Percentiles rank a stretch among this genome's conserved stretches.
Conservation (phyloP, 2,329 filamentous ascomycete genomes). For the Fusarium sp. region DNA sequence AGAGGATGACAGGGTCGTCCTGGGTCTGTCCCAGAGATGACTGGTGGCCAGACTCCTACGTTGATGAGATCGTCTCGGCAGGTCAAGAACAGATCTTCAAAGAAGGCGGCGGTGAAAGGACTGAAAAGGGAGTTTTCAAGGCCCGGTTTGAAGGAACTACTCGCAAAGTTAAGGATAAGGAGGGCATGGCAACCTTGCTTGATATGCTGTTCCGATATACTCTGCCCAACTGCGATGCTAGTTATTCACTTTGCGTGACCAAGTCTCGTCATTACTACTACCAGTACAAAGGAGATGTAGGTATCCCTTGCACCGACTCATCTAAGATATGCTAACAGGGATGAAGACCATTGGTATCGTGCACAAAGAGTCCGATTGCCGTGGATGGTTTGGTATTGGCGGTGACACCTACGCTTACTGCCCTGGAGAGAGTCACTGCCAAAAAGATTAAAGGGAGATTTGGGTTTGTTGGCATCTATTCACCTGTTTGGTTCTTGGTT, state of each 20-base stretch:
- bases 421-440: neutral
- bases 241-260: too few relatives aligned
- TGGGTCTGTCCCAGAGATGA: neutral
- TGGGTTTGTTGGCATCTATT: neutral
- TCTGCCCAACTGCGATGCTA: neutral
- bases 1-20: too few relatives aligned
- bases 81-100: slow-evolving; percentile 6
- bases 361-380: neutral
- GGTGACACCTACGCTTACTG: neutral
- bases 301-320: neutral
- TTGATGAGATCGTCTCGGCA: neutral
- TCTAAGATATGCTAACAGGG: neutral
- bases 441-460: neutral
- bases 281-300: slow-evolving; percentile 1
- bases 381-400: neutral
- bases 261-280: slow-evolving; percentile 3
- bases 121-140: neutral
- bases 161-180: neutral
- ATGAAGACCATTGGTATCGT: neutral
- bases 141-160: neutral
- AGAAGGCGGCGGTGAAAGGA: neutral
- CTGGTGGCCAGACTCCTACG: slow-evolving; percentile 6
- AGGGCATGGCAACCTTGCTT: neutral
- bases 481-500: neutral
- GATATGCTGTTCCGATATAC: neutral